Evolutionary conservation across 1,284 basidiomycete genomes (phyloP), one percentile per base, ranked within the genome.

Genomic region (Trichosporon sp.): DNA sequence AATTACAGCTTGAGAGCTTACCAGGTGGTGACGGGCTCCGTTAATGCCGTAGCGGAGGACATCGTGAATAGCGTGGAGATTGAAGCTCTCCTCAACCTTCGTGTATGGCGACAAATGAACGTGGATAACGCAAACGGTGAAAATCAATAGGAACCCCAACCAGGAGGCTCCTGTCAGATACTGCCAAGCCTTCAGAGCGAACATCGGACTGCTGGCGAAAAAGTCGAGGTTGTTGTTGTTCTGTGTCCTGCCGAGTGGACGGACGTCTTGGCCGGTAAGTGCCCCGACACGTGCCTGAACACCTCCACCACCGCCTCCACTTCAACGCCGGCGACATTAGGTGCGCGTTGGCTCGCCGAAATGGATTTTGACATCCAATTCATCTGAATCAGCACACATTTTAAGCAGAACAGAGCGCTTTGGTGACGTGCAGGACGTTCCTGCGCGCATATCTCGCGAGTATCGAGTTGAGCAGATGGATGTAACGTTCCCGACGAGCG

Each of bases 21-120:
- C 74, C 16, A 69, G 43, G 7, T 66, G n/a, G 21, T 74, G 68
- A 12, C 37, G 65, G 2, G 32, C 38, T 10, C 68, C 68, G 16
- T 38, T 69, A 14, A 91, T 78, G 10, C 93, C 93, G 76, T 92
- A 91, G 12, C 73, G 72, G 38, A 98, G 86, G 21, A 94, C 86
- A 82, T 99, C 96, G 81, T 97, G 93, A 0, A 88, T 89, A 0
- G 94, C 96, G 80, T 99, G 96, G 4, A 98, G 87, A 73, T 92
- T 95, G 87, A 98, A 98, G 79, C 91, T 93, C 85, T 99, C 96
- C 83, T 99, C 97, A 51, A 99, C 96, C 85, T 99, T 99, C 2
- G 92, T 93, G 81, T 92, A 96, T 0, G 96, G 96, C 2, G 92
- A 88, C 4, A 93, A 83, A 4, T 91, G 75, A 68, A 95, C 90